phyloP scores from a whole-genome alignment of 2,329 filamentous ascomycete species.

The Hortaea werneckii region DNA sequence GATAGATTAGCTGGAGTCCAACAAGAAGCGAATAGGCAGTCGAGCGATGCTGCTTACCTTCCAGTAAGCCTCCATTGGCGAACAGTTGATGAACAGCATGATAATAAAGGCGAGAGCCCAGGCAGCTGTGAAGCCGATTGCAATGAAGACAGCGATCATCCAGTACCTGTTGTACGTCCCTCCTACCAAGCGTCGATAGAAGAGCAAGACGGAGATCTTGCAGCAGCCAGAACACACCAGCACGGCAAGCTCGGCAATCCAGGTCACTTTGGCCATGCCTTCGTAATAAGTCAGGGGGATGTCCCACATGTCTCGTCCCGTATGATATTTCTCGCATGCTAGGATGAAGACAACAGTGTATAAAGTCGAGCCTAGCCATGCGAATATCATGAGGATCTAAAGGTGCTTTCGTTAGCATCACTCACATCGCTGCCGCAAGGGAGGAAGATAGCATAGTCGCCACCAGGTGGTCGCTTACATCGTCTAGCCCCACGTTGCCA shows the following conservation, averaged over 20 bases:
- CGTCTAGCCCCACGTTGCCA: conserved; percentile 18
- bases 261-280: neutral
- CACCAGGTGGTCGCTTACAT: too few relatives aligned
- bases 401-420: too few relatives aligned
- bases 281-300: conserved; percentile 1
- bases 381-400: conserved; percentile 7
- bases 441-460: too few relatives aligned
- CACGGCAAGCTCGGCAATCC: conserved; percentile 4
- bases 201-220: conserved; percentile 17
- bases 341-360: conserved; percentile 5
- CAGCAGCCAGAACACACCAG: conserved; percentile 2
- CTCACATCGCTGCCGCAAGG: too few relatives aligned
- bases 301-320: conserved; percentile 11
- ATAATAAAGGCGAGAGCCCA: conserved; percentile 9
- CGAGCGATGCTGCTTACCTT: too few relatives aligned
- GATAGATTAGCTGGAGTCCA: too few relatives aligned
- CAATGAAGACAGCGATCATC: conserved; percentile 8
- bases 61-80: conserved; percentile 12
- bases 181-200: conserved; percentile 13
- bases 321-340: neutral
- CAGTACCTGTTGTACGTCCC: conserved; percentile 14
- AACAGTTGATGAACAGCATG: conserved; percentile 9
- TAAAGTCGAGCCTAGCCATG: conserved; percentile 8
- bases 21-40: too few relatives aligned
- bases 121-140: conserved; percentile 7